phyloP scores from a whole-genome alignment of 2,329 filamentous ascomycete genomes.

The Xylariaceae sp. region DNA sequence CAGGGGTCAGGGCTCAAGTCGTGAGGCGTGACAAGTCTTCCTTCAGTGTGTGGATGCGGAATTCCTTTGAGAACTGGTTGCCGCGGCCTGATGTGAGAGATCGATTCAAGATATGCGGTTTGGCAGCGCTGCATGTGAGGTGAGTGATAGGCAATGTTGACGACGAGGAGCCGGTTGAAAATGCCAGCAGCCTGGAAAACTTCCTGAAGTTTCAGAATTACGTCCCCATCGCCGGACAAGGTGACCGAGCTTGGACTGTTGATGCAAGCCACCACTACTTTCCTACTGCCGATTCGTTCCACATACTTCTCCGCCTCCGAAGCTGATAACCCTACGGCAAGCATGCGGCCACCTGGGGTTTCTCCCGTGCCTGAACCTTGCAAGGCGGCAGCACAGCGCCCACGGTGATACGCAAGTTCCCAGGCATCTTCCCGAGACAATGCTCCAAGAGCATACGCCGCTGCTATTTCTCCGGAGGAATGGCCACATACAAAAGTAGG shows the following conservation, averaged over 20 bases:
- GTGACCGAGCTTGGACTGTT: constrained; percentile 31
- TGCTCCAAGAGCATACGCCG: constrained; percentile 19
- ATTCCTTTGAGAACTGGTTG: constrained; percentile 12
- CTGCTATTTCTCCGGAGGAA: constrained; percentile 41
- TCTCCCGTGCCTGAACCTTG: not conserved
- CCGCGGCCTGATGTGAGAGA: constrained; percentile 21
- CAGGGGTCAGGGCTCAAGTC: constrained; percentile 6
- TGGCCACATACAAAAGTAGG: constrained; percentile 37
- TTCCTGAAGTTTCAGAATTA: constrained; percentile 19
- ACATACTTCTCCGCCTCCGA: constrained; percentile 19
- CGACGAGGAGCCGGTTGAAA: constrained; percentile 23
- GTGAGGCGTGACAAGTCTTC: constrained; percentile 5
- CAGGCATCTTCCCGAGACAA: constrained; percentile 30
- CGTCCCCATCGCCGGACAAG: constrained; percentile 27
- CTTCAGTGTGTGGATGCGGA: constrained; percentile 16
- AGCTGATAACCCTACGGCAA: constrained; percentile 24
- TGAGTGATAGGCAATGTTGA: constrained; percentile 35
- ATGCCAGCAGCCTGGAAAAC: constrained; percentile 17
- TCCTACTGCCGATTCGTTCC: constrained; percentile 4
- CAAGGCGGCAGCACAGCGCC: constrained; percentile 18
- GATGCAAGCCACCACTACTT: constrained; percentile 26
- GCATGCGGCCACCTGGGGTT: constrained; percentile 21
- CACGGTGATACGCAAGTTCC: constrained; percentile 29
- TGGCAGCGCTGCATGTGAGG: constrained; percentile 39
- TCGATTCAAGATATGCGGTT: constrained; percentile 27